These are phyloP conservation scores for Sextonia rubra DNA, from an alignment of 164 flowering plant genomes.

Conservation along the genomic window DNA sequence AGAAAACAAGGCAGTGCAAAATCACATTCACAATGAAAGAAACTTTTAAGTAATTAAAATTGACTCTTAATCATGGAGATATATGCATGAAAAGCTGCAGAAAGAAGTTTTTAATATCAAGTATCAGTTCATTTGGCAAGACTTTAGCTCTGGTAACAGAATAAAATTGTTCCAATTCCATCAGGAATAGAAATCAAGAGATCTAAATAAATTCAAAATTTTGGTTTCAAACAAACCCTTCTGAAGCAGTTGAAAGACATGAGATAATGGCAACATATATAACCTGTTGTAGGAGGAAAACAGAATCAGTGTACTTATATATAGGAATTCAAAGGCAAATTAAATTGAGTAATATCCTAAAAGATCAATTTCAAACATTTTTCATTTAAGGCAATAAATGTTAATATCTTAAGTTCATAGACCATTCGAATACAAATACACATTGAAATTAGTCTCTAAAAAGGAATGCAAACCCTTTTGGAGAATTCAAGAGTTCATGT, in stretches of 20 bases:
- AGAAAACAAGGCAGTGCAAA: neutral
- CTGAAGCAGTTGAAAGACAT: neutral
- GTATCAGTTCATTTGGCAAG: neutral
- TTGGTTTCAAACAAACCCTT: no score
- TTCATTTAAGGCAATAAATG: no score
- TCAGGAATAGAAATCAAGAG: neutral
- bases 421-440: neutral
- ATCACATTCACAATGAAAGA: neutral
- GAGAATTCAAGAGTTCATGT: neutral
- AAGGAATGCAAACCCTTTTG: neutral
- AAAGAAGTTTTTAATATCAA: neutral
- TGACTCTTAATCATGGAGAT: neutral
- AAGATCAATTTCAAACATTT: no score
- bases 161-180: neutral
- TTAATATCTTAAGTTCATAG: neutral
- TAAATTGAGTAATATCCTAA: neutral
- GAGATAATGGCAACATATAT: neutral
- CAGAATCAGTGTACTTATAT: neutral
- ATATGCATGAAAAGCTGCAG: neutral
- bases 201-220: neutral
- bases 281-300: neutral
- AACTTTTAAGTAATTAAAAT: neutral
- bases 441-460: neutral
- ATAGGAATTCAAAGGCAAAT: neutral
- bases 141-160: neutral